phyloP scores from a whole-genome alignment of 2,329 filamentous ascomycete species.

The Cercospora beticola region DNA sequence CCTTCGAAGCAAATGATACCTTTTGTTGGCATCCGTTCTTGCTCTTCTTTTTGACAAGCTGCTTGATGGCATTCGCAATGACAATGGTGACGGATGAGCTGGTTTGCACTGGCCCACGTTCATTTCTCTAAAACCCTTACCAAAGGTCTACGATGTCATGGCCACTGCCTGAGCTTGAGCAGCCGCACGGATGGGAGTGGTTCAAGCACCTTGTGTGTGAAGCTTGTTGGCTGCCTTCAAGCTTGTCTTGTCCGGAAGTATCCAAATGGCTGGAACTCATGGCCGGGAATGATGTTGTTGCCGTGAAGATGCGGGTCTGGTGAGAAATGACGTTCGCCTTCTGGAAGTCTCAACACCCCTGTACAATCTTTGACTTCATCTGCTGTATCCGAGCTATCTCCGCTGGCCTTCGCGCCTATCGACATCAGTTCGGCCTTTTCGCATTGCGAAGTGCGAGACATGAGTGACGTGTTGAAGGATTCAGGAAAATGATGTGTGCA shows the following conservation, averaged over 20 bases:
- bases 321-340: not conserved
- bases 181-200: not conserved
- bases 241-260: not conserved
- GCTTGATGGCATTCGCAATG: not conserved
- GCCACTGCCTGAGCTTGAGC: not conserved
- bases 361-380: conserved; percentile 1
- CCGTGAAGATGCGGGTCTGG: not conserved
- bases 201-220: not conserved
- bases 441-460: not conserved
- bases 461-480: not conserved
- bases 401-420: not conserved
- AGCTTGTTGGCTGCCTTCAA: not conserved
- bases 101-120: not conserved
- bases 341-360: not conserved
- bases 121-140: not conserved
- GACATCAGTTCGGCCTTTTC: not conserved
- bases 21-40: not conserved
- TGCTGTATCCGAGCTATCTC: not conserved
- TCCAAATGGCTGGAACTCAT: not conserved
- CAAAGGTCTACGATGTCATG: not conserved
- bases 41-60: not conserved
- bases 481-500: not conserved
- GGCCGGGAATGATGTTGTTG: not conserved
- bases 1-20: not conserved
- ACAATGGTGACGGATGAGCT: not conserved